Evolutionary conservation across 768 basidiomycete genomes (phyloP), one percentile per base, ranked within the genome.

Genomic region (Lactarius quietus): DNA sequence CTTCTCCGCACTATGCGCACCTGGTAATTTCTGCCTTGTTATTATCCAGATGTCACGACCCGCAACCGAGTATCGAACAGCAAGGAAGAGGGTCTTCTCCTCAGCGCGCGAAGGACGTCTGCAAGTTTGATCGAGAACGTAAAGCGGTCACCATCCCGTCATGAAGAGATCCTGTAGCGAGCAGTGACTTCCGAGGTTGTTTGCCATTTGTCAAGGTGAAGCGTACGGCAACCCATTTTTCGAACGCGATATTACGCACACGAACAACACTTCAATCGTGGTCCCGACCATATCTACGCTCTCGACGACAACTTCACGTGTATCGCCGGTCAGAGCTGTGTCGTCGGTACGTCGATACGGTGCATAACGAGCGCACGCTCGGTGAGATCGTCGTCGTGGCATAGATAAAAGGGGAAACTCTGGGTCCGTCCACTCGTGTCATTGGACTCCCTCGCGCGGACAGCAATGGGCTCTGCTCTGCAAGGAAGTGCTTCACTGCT

Each of bases 121-220:
- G 86, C 85, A 14, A 99, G 77, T 66, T 88, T 81, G 69, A 95
- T 86, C 23, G 75, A 77, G 76, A 95, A 96, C 28, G 79, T 73
- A 77, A 96, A 96, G 23, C 90, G 79, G 72, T 95, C 94, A 73
- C 82, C 29, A 61, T 62, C 41, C 77, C 75, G 35, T 68, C 73
- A 53, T 69, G 69, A 26, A 79, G 67, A 39, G 80, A 73, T 63
- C 83, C 84, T 76, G 74, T 92, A 89, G 57, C 83, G 85, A 29
- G 88, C 95, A 0, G 87, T 84, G 64, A 97, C 92, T 76, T 98
- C 96, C 75, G 89, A 91, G 64, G 93, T 95, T 55, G 96, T 99
- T 75, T 94, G 93, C 96, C 96, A 98, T 70, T 81, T 82, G 74
- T 98, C 96, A 70, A 95, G 1, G 96, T 98, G 76, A 97, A 98